phyloP scores from a whole-genome alignment of 495 filamentous ascomycete genomes.

The Penicillium crystallinum region DNA sequence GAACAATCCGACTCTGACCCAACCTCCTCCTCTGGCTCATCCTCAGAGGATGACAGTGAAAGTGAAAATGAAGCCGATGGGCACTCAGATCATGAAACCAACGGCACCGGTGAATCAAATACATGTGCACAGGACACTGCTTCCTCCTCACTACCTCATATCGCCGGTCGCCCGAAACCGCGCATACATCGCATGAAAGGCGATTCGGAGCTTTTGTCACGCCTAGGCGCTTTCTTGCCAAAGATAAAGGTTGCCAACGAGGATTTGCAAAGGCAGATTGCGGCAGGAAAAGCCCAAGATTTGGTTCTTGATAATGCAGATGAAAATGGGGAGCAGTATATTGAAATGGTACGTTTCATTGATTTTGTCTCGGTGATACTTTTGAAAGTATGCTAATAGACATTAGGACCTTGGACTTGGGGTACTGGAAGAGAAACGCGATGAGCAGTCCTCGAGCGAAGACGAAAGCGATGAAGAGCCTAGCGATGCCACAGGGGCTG shows the following conservation, averaged over 20 bases:
- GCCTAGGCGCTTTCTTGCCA: conserved; percentile 43
- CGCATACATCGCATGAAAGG: conserved; percentile 27
- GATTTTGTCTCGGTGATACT: not conserved
- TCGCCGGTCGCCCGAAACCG: conserved; percentile 34
- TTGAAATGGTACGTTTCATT: conserved; percentile 45
- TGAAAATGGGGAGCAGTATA: conserved; percentile 37
- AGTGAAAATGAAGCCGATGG: conserved; percentile 20
- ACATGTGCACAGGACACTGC: not conserved
- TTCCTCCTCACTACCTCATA: conserved; percentile 21
- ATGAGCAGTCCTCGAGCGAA: conserved; percentile 12
- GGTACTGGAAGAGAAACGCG: conserved; percentile 45
- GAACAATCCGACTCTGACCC: conserved; percentile 29
- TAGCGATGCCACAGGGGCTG: not conserved
- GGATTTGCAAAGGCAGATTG: conserved; percentile 38
- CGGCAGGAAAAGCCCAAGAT: conserved; percentile 31
- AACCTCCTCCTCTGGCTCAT: conserved; percentile 38
- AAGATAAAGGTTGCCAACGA: conserved; percentile 47
- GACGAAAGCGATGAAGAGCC: conserved; percentile 14
- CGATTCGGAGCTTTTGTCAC: conserved; percentile 30
- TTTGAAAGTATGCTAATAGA: conserved; percentile 4
- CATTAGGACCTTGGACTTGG: conserved; percentile 47
- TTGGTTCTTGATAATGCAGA: conserved; percentile 34
- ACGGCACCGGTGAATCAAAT: not conserved
- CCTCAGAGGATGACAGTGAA: conserved; percentile 22
- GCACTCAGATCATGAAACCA: conserved; percentile 5